Percentiles rank a stretch among this genome's conserved stretches.
Evolutionary conservation across 2,329 filamentous ascomycete species (phyloP).

Genomic region (Aspergillus phoenicis): DNA sequence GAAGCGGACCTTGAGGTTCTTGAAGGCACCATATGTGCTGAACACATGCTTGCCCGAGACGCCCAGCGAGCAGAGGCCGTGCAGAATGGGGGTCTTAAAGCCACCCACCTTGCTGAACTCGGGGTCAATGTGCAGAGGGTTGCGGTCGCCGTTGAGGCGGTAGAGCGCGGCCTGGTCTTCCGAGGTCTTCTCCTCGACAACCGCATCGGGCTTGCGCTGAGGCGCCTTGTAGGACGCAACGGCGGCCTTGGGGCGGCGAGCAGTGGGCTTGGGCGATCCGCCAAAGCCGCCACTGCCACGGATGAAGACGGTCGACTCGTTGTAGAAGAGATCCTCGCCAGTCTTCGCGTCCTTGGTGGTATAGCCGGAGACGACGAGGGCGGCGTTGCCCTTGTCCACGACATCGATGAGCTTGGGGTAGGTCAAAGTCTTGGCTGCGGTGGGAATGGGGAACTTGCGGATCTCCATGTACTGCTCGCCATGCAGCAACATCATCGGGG

Average conservation of each 20-base stretch:
- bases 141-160: constrained; percentile 89
- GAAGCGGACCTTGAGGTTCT: constrained; percentile 92
- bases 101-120: constrained; percentile 92
- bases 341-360: constrained; percentile 83
- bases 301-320: constrained; percentile 91
- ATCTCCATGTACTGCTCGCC: constrained; percentile 98
- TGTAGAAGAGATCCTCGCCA: constrained; percentile 93
- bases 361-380: constrained; percentile 76
- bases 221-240: constrained; percentile 81
- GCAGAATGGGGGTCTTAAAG: constrained; percentile 91
- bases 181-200: constrained; percentile 82
- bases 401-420: constrained; percentile 86
- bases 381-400: constrained; percentile 90
- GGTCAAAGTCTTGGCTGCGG: constrained; percentile 73
- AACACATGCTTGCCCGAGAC: constrained; percentile 89
- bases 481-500: constrained; percentile 97
- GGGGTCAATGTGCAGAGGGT: constrained; percentile 95
- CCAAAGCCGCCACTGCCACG: constrained; percentile 89
- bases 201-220: constrained; percentile 72
- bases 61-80: constrained; percentile 95
- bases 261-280: constrained; percentile 69
- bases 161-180: constrained; percentile 94
- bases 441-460: constrained; percentile 87
- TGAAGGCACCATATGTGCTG: constrained; percentile 77
- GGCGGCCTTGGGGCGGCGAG: constrained; percentile 73